Conservation (phyloP, 179 eudicot genomes). For the Corrigiola litoralis region DNA sequence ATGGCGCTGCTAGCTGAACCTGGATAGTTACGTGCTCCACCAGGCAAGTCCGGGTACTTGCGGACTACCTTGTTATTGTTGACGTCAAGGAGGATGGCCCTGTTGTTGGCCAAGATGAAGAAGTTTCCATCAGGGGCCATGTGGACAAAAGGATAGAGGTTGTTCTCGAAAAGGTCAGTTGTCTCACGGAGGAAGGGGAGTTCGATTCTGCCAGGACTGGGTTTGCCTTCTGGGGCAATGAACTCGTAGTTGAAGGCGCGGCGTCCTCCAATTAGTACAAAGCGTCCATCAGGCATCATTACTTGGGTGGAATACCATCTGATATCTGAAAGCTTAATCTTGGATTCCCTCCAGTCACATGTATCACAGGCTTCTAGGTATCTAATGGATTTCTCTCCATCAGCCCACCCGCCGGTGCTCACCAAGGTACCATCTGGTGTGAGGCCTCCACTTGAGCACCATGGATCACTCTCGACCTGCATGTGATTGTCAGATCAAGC, state of each 20-base stretch:
- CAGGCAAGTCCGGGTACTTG: slow-evolving; percentile 47
- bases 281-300: slow-evolving; percentile 24
- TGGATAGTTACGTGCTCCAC: slow-evolving; percentile 82
- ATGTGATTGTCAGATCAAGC: too few species aligned
- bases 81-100: slow-evolving; percentile 50
- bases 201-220: slow-evolving; percentile 12
- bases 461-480: slow-evolving; percentile 37
- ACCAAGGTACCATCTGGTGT: slow-evolving; percentile 47
- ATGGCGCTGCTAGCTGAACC: slow-evolving; percentile 63
- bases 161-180: slow-evolving; percentile 36
- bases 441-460: slow-evolving; percentile 90
- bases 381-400: slow-evolving; percentile 43
- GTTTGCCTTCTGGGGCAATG: slow-evolving; percentile 24
- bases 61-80: slow-evolving; percentile 32
- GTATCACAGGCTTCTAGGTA: slow-evolving; percentile 23
- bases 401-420: slow-evolving; percentile 57
- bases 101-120: slow-evolving; percentile 66
- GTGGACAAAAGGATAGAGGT: slow-evolving; percentile 79
- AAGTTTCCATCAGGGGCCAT: slow-evolving; percentile 80
- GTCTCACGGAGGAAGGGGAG: slow-evolving; percentile 30
- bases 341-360: slow-evolving; percentile 41
- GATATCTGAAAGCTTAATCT: slow-evolving; percentile 21
- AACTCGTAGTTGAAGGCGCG: slow-evolving; percentile 39
- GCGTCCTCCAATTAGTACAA: slow-evolving; percentile 36
- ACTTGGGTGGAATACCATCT: slow-evolving; percentile 58